phyloP scores from a whole-genome alignment of 805 yeast species.

The Saccharomycopsis guyanensis region DNA sequence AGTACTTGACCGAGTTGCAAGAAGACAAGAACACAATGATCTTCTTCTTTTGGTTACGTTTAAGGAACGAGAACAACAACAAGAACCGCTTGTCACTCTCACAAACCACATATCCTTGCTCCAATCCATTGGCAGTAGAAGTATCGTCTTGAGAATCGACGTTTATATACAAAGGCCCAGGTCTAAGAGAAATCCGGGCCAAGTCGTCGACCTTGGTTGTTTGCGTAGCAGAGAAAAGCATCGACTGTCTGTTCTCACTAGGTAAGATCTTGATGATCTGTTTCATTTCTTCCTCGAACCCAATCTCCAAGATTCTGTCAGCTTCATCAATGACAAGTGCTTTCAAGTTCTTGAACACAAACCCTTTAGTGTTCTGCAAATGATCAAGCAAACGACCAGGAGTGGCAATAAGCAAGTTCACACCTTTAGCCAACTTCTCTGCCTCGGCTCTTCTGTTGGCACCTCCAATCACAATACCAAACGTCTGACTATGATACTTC shows the following conservation, averaged over 20 bases:
- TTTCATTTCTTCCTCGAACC: conserved; percentile 98
- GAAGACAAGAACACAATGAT: conserved; percentile 92
- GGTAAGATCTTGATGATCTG: conserved; percentile 94
- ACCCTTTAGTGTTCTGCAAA: conserved; percentile 90
- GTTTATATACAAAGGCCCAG: conserved; percentile 90
- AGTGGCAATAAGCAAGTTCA: conserved; percentile 87
- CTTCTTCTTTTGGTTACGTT: conserved; percentile 86
- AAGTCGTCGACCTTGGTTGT: conserved; percentile 97
- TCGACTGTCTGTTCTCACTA: conserved; percentile 85
- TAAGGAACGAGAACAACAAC: conserved; percentile 83
- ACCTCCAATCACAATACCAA: conserved; percentile 97
- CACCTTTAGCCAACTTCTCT: conserved; percentile 89
- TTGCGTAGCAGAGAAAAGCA: conserved; percentile 99
- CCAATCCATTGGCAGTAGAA: conserved; percentile 94
- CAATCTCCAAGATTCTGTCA: conserved; percentile 93
- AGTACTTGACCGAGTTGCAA: conserved; percentile 94
- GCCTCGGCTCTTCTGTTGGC: conserved; percentile 97
- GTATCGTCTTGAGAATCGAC: conserved; percentile 78
- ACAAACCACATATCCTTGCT: conserved; percentile 97
- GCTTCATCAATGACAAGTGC: conserved; percentile 97
- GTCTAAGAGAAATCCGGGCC: conserved; percentile 90
- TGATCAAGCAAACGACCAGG: conserved; percentile 97
- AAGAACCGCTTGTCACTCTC: conserved; percentile 93
- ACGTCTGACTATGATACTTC: conserved; percentile 86
- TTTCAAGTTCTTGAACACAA: conserved; percentile 88